These are phyloP conservation scores for Beauveria brongniartii DNA, from an alignment of 2,329 filamentous ascomycete genomes.

Conservation along the genomic window DNA sequence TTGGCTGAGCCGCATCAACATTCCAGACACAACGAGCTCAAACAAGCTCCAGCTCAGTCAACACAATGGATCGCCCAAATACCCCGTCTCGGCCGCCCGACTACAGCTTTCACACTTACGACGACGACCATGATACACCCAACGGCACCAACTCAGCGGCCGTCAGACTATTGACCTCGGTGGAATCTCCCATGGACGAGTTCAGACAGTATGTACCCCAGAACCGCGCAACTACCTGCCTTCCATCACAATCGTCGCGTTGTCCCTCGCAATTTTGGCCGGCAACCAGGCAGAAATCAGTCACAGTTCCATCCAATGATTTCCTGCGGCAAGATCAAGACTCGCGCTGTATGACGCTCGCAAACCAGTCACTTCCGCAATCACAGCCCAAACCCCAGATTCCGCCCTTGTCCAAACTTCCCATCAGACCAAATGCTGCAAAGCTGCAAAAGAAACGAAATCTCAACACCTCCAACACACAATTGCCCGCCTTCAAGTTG, in stretches of 20 bases:
- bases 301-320: slow-evolving; percentile 1
- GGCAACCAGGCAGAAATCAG: slow-evolving; percentile 7
- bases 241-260: slow-evolving; percentile 11
- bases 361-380: not conserved
- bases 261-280: slow-evolving; percentile 2
- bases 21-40: slow-evolving; percentile 18
- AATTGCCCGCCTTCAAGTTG: slow-evolving; percentile 20
- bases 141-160: slow-evolving; percentile 42
- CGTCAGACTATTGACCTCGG: slow-evolving; percentile 54
- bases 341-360: not conserved
- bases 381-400: not conserved
- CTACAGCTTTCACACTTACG: slow-evolving; percentile 49
- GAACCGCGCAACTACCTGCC: not conserved
- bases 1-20: slow-evolving; percentile 15
- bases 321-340: slow-evolving; percentile 1
- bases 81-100: slow-evolving; percentile 47
- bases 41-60: slow-evolving; percentile 10
- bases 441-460: slow-evolving; percentile 38
- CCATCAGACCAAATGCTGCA: slow-evolving; percentile 25
- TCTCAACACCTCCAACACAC: slow-evolving; percentile 21
- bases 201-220: slow-evolving; percentile 46
- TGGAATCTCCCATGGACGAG: slow-evolving; percentile 44
- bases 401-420: not conserved
- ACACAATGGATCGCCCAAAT: slow-evolving; percentile 41
- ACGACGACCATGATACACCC: slow-evolving; percentile 44